A percentile compares a stretch with the other conserved stretches of the same genome.
phyloP scores from a whole-genome alignment of 164 flowering plant species.

The Litsea cubeba region DNA sequence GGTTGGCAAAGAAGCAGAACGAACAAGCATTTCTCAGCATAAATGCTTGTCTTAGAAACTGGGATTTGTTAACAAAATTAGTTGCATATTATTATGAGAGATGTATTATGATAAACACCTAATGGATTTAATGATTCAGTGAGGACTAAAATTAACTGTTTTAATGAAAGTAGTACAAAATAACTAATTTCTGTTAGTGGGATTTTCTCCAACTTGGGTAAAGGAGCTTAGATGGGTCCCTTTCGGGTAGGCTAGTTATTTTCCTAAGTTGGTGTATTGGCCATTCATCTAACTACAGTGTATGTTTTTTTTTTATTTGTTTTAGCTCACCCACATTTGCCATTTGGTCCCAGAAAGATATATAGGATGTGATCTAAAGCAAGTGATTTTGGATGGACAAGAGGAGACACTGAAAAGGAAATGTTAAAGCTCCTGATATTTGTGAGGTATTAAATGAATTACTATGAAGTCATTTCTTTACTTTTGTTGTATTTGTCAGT shows the following conservation, averaged over 20 bases:
- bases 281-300: constrained; percentile 16
- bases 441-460: background rate
- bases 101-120: no score
- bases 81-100: no score
- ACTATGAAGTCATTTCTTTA: background rate
- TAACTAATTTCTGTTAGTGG: no score
- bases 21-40: no score
- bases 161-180: no score
- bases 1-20: no score
- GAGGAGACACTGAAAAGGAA: background rate
- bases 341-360: no score
- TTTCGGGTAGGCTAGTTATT: constrained; percentile 21
- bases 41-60: no score
- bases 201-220: constrained; percentile 1
- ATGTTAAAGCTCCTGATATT: background rate
- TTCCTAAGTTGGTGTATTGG: constrained; percentile 19
- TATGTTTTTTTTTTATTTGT: background rate
- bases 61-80: no score
- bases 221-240: constrained; percentile 13
- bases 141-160: no score
- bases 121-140: no score
- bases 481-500: background rate
- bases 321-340: no score
- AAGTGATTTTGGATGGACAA: background rate
- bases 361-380: background rate